Percentiles rank a stretch among this genome's conserved stretches.
These are phyloP conservation scores for Halenospora varia DNA, from an alignment of 495 filamentous ascomycete species.

Conservation along the genomic window DNA sequence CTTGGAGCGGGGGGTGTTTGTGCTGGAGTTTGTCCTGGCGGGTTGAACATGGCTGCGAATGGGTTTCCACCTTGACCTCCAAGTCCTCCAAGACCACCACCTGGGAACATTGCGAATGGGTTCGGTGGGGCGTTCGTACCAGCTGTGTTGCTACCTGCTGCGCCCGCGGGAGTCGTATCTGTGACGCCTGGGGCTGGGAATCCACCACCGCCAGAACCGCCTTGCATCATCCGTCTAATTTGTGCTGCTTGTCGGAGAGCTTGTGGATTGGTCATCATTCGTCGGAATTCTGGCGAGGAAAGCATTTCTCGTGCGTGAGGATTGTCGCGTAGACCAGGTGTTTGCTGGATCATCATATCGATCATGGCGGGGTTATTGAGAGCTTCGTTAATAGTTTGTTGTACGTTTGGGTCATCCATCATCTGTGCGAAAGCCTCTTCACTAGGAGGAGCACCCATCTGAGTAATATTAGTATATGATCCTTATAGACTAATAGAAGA, in stretches of 20 bases:
- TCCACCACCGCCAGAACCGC: conserved; percentile 42
- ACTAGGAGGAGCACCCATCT: conserved; percentile 90
- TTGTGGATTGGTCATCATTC: conserved; percentile 94
- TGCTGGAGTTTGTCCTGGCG: conserved; percentile 28
- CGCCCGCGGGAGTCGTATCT: conserved; percentile 29
- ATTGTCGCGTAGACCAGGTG: conserved; percentile 79
- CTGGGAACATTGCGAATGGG: conserved; percentile 32
- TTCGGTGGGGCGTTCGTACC: conserved; percentile 27
- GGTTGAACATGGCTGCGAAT: conserved; percentile 61
- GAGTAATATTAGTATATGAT: conserved; percentile 27
- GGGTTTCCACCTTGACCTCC: conserved; percentile 53
- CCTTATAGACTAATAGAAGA: not conserved
- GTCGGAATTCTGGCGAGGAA: conserved; percentile 77
- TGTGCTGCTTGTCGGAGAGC: conserved; percentile 73
- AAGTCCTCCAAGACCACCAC: conserved; percentile 19
- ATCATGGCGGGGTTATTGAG: conserved; percentile 89
- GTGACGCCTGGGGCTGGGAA: conserved; percentile 76
- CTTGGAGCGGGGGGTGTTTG: conserved; percentile 31
- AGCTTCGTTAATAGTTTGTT: conserved; percentile 84
- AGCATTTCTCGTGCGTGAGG: conserved; percentile 81
- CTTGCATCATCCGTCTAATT: conserved; percentile 70
- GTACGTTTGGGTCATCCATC: conserved; percentile 81
- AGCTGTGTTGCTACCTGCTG: conserved; percentile 28
- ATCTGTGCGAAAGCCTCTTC: conserved; percentile 76
- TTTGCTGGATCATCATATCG: conserved; percentile 85